Conservation (phyloP, 345 rosid species). For the Mallotus nudiflorus region DNA sequence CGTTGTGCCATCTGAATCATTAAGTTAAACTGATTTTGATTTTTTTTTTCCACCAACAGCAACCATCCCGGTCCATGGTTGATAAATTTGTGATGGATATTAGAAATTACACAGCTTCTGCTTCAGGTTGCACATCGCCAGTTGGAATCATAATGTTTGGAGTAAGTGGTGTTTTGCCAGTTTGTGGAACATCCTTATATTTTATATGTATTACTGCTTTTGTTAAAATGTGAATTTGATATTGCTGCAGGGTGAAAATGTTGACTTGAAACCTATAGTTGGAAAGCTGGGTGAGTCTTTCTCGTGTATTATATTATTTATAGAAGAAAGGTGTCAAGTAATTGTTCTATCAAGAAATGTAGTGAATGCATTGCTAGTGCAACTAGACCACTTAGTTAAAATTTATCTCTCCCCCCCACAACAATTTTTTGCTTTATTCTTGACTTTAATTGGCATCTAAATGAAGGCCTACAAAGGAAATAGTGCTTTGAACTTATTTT, state of each 20-base stretch:
- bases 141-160: conserved; percentile 70
- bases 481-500: background rate
- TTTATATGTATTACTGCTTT: conserved; percentile 10
- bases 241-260: conserved; percentile 41
- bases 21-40: conserved; percentile 8
- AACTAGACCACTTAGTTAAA: background rate
- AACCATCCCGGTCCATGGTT: conserved; percentile 38
- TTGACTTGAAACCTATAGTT: conserved; percentile 45
- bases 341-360: background rate
- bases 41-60: conserved; percentile 18
- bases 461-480: background rate
- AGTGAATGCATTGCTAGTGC: background rate
- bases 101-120: conserved; percentile 43
- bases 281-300: conserved; percentile 64
- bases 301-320: conserved; percentile 1
- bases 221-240: conserved; percentile 15
- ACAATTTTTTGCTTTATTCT: background rate
- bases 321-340: background rate
- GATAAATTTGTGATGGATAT: conserved; percentile 66
- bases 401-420: too few species aligned
- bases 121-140: conserved; percentile 60
- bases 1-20: conserved; percentile 5
- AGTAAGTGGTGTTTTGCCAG: conserved; percentile 41
- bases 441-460: background rate
- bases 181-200: conserved; percentile 8